Percentiles rank a stretch among this genome's conserved stretches.
phyloP scores from a whole-genome alignment of 495 filamentous ascomycete genomes.

The Hypoxylon cercidicola region DNA sequence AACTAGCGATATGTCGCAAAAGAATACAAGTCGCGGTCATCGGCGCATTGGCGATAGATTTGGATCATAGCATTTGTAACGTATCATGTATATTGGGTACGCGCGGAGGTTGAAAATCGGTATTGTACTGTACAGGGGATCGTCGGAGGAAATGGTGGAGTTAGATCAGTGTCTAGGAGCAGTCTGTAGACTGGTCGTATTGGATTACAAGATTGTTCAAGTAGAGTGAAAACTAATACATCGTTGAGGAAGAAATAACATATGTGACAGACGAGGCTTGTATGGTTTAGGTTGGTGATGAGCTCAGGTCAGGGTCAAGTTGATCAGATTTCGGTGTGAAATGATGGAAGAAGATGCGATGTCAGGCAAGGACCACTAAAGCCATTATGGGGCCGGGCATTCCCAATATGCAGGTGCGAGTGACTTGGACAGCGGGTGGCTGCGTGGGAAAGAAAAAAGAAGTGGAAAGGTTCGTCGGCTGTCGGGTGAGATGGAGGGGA shows the following conservation, averaged over 20 bases:
- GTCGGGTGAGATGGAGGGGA: slow-evolving; percentile 5
- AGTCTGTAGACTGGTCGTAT: slow-evolving; percentile 17
- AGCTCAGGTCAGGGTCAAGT: slow-evolving; percentile 23
- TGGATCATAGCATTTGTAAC: neutral
- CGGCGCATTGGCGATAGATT: slow-evolving; percentile 29
- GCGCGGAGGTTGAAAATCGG: slow-evolving; percentile 25
- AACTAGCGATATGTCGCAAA: slow-evolving; percentile 31
- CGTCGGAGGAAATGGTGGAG: slow-evolving; percentile 1
- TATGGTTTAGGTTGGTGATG: slow-evolving; percentile 1
- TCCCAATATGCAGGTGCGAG: slow-evolving; percentile 36
- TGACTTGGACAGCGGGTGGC: neutral
- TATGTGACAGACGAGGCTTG: slow-evolving; percentile 9
- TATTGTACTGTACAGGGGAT: slow-evolving; percentile 31
- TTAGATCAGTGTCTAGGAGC: slow-evolving; percentile 8
- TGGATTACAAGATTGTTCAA: slow-evolving; percentile 31
- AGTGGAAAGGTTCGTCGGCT: slow-evolving; percentile 13
- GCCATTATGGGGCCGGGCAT: slow-evolving; percentile 35
- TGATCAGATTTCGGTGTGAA: slow-evolving; percentile 35
- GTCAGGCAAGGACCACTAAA: slow-evolving; percentile 29
- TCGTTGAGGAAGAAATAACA: slow-evolving; percentile 11
- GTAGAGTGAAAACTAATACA: slow-evolving; percentile 28
- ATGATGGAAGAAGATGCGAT: slow-evolving; percentile 40
- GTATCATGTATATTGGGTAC: slow-evolving; percentile 29
- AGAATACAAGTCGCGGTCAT: slow-evolving; percentile 28
- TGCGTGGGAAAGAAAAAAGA: neutral